These are phyloP conservation scores for Leptosphaerulina australis DNA, from an alignment of 2,329 filamentous ascomycete genomes.

Conservation along the genomic window DNA sequence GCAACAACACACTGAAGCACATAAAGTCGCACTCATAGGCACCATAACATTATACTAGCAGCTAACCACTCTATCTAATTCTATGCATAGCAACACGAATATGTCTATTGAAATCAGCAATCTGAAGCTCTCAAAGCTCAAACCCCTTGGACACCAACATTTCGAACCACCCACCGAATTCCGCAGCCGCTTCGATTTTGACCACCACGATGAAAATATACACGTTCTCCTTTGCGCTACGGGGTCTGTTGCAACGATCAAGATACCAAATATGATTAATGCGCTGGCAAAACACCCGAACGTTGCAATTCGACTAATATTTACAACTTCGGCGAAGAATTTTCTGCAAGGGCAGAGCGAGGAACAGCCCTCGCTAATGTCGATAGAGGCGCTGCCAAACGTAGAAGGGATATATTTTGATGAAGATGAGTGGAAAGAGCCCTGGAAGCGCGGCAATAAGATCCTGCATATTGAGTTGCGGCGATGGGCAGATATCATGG, in stretches of 20 bases:
- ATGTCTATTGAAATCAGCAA: conserved; percentile 36
- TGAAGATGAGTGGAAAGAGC: conserved; percentile 80
- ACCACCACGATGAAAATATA: conserved; percentile 43
- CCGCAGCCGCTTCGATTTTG: conserved; percentile 30
- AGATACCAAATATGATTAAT: conserved; percentile 60
- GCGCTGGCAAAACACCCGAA: conserved; percentile 60
- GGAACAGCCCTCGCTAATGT: conserved; percentile 74
- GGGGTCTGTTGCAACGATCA: conserved; percentile 87
- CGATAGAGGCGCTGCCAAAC: conserved; percentile 66
- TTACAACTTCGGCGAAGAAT: conserved; percentile 73
- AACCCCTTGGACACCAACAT: conserved; percentile 35
- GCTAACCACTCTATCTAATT: background rate
- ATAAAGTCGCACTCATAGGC: background rate
- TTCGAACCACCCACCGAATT: conserved; percentile 18
- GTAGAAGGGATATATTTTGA: conserved; percentile 84
- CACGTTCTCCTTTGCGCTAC: conserved; percentile 71
- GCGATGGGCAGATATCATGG: conserved; percentile 78
- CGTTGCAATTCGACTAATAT: conserved; percentile 82
- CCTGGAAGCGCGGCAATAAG: conserved; percentile 77
- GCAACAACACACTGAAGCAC: conserved; percentile 11
- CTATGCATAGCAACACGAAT: conserved; percentile 8
- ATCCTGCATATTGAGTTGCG: conserved; percentile 92
- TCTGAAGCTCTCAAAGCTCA: conserved; percentile 37
- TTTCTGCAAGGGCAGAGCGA: conserved; percentile 77
- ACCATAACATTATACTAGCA: conserved; percentile 14